Evolutionary conservation across 805 yeast genomes (phyloP), one percentile per base, ranked within the genome.

Genomic region (Barnettozyma sp.): DNA sequence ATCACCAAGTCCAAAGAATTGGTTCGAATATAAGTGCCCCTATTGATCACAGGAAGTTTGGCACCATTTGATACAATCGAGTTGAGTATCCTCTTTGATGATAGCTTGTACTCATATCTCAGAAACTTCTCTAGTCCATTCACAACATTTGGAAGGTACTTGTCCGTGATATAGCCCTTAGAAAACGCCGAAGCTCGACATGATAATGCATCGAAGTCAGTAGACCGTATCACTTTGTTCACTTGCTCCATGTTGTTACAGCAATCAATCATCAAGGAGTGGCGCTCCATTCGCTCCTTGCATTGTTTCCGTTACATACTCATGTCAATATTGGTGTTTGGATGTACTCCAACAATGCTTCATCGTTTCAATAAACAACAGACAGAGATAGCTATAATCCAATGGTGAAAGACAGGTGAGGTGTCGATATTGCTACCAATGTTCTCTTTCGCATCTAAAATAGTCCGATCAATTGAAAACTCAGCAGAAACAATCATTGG

Each of bases 131-230:
- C 52, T 13, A 47, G 37, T 1, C 53, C 52, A 7, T 20, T 20
- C 2, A 50, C n/a, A 4, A 51, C 21, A 9, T 42, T 34, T 13
- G 33, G 19, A 2, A 53, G 28, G 29, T 41, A 45, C 4, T 45
- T 51, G 44, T 65, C 80, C 22, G 58, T 54, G 22, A 76, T 50
- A 46, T 81, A 80, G 0, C 65, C 59, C 37, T 63, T 67, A 6
- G 58, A 30, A 22, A 68, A 63, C n/a, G 80, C 74, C 22, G 76
- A 72, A 31, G 62, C 45, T 17, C 85, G 66, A 44, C 85, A 76
- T 11, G 82, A 68, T n/a, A 81, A 53, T 0, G 88, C 88, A 55
- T 80, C 87, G 40, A 68, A 62, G 44, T 82, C 90, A 0, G 90
- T 82, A 0, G 55, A 40, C 9, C 58, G 25, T 14, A 53, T 40